phyloP scores from a whole-genome alignment of 2,329 filamentous ascomycete species.

The Colletotrichum sansevieriae region DNA sequence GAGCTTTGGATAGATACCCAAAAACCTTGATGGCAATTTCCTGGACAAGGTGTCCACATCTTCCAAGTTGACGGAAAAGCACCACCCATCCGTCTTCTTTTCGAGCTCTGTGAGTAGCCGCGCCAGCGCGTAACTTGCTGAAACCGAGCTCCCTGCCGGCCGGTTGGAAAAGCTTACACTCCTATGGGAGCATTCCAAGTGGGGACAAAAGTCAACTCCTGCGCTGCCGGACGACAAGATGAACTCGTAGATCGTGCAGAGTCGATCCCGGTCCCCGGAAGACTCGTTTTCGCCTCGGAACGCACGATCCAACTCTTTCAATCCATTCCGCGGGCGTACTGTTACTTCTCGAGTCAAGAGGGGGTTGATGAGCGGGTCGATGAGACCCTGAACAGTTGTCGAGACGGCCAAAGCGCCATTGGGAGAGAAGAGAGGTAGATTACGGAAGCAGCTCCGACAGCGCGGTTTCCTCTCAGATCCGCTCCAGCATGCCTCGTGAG shows the following conservation, averaged over 20 bases:
- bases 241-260: conserved; percentile 24
- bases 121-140: too few relatives aligned
- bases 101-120: too few relatives aligned
- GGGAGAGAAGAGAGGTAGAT: neutral
- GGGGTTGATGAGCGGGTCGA: neutral
- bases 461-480: conserved; percentile 5
- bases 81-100: neutral
- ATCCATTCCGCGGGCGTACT: conserved; percentile 15
- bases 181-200: neutral
- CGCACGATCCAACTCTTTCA: conserved; percentile 13
- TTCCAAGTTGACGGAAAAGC: conserved; percentile 13
- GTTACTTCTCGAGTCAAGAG: conserved; percentile 23
- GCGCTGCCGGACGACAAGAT: conserved; percentile 23
- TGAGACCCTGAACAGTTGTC: conserved; percentile 5
- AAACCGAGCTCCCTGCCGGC: neutral
- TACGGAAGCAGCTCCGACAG: neutral
- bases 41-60: neutral
- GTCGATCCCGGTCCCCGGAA: conserved; percentile 17
- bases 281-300: conserved; percentile 24
- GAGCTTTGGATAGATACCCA: neutral
- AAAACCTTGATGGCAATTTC: conserved; percentile 12
- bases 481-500: conserved; percentile 23
- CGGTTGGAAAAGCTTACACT: neutral
- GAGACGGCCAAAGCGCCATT: conserved; percentile 21
- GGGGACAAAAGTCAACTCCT: conserved; percentile 20